Evolutionary conservation across 2,329 filamentous ascomycete species (phyloP).

Genomic region (Metarhizium sp.): DNA sequence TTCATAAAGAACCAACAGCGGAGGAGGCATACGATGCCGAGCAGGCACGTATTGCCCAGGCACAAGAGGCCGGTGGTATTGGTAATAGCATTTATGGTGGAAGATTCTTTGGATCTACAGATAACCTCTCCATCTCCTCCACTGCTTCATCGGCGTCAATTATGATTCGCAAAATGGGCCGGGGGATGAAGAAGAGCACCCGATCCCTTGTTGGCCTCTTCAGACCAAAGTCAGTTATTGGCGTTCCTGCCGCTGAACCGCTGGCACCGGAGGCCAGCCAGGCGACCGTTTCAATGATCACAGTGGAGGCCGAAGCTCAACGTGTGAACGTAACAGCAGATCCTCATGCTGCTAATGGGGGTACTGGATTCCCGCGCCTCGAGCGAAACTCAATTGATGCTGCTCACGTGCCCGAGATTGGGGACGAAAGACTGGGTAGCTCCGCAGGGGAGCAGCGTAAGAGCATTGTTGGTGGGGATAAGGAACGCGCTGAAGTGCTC

Average conservation of each 20-base stretch:
- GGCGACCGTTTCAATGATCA: slow-evolving; percentile 90
- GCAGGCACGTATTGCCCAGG: slow-evolving; percentile 81
- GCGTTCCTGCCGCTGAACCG: slow-evolving; percentile 62
- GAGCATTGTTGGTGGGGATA: slow-evolving; percentile 86
- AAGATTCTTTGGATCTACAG: slow-evolving; percentile 82
- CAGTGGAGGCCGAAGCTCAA: slow-evolving; percentile 85
- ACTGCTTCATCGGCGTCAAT: slow-evolving; percentile 84
- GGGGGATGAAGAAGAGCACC: slow-evolving; percentile 91
- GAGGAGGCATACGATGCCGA: slow-evolving; percentile 72
- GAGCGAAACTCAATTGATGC: slow-evolving; percentile 76
- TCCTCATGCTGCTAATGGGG: slow-evolving; percentile 56
- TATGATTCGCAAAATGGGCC: slow-evolving; percentile 98
- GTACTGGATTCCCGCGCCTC: slow-evolving; percentile 73
- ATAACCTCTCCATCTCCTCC: slow-evolving; percentile 87
- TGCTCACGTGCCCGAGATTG: slow-evolving; percentile 33
- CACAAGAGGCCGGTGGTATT: slow-evolving; percentile 85
- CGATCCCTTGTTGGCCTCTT: slow-evolving; percentile 90
- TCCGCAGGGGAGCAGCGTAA: slow-evolving; percentile 59
- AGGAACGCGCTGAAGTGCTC: slow-evolving; percentile 81
- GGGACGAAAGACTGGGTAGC: slow-evolving; percentile 43
- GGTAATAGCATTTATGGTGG: slow-evolving; percentile 91
- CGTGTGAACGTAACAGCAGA: slow-evolving; percentile 68
- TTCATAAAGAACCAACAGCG: slow-evolving; percentile 54
- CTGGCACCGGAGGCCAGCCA: slow-evolving; percentile 58
- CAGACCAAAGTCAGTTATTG: slow-evolving; percentile 84